Percentiles rank a stretch among this genome's conserved stretches.
Evolutionary conservation across 2,329 filamentous ascomycete species (phyloP).

Genomic region (Fusarium marasasianum): DNA sequence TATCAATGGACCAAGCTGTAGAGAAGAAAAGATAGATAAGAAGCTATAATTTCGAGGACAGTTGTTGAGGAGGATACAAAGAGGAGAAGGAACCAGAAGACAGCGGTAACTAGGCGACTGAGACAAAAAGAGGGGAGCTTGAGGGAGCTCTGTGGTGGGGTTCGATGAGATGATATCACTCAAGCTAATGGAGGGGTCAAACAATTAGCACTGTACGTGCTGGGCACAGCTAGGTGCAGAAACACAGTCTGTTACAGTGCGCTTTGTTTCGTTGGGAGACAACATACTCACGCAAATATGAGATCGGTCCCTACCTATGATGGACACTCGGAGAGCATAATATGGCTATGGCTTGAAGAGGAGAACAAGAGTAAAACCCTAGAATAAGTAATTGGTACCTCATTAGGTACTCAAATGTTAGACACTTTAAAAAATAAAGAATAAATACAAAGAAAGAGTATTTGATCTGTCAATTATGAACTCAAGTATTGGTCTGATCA

Average conservation of each 20-base stretch:
- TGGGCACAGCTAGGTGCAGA: fast-evolving
- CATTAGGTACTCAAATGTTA: not conserved
- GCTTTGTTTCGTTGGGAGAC: slow-evolving; percentile 9
- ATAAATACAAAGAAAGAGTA: not conserved
- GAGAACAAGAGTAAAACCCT: not conserved
- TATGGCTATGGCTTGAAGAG: not conserved
- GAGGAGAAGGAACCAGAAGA: slow-evolving; percentile 17
- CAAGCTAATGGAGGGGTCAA: slow-evolving; percentile 41
- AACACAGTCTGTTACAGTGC: slow-evolving; percentile 26
- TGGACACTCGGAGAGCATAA: not conserved
- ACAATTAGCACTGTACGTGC: slow-evolving; percentile 36
- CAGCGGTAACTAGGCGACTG: slow-evolving; percentile 10
- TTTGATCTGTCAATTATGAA: not conserved
- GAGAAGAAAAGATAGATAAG: not conserved
- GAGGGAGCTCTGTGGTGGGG: slow-evolving; percentile 42
- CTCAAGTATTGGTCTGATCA: not conserved
- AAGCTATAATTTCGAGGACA: not conserved
- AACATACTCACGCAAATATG: slow-evolving; percentile 10
- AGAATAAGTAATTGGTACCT: too few species aligned
- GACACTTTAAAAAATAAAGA: not conserved
- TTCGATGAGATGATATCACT: slow-evolving; percentile 43
- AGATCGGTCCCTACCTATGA: slow-evolving; percentile 9
- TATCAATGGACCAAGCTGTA: slow-evolving; percentile 6
- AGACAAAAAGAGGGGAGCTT: slow-evolving; percentile 43
- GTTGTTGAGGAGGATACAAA: slow-evolving; percentile 32